Percentiles rank a stretch among this genome's conserved stretches.
Conservation (phyloP, 2,329 filamentous ascomycete genomes). For the Fusarium sp. region DNA sequence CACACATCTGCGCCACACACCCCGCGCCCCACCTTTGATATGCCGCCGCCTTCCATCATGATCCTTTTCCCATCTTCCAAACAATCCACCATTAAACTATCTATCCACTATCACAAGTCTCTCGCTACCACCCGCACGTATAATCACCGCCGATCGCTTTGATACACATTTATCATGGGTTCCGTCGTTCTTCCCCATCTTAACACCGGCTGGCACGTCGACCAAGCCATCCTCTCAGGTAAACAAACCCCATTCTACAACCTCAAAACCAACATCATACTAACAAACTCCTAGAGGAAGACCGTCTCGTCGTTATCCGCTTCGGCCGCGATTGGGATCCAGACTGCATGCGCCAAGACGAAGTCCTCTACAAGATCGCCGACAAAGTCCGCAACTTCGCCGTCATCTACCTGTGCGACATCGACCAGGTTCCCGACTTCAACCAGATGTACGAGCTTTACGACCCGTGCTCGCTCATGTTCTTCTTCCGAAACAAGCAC, state of each 20-base stretch:
- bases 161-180: constrained; percentile 65
- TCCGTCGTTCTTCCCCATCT: constrained; percentile 95
- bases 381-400: constrained; percentile 95
- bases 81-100: constrained; percentile 3
- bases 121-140: neutral
- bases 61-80: constrained; percentile 17
- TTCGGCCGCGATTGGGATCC: constrained; percentile 89
- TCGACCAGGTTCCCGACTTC: constrained; percentile 92
- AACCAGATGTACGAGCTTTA: constrained; percentile 96
- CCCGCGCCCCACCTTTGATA: constrained; percentile 5
- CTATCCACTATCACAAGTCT: neutral
- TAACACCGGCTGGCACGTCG: constrained; percentile 95
- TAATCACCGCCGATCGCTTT: neutral
- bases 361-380: constrained; percentile 94
- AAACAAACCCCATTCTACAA: neutral
- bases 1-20: neutral
- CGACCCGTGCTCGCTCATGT: constrained; percentile 96
- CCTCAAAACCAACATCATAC: neutral
- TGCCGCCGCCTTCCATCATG: constrained; percentile 32
- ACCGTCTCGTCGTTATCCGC: constrained; percentile 92
- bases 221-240: constrained; percentile 84
- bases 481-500: constrained; percentile 97
- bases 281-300: constrained; percentile 73
- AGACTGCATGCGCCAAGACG: constrained; percentile 84
- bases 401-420: constrained; percentile 93